Evolutionary conservation across 2,329 filamentous ascomycete species (phyloP), one percentile per base, ranked within the genome.

Genomic region (Didymella sp.): DNA sequence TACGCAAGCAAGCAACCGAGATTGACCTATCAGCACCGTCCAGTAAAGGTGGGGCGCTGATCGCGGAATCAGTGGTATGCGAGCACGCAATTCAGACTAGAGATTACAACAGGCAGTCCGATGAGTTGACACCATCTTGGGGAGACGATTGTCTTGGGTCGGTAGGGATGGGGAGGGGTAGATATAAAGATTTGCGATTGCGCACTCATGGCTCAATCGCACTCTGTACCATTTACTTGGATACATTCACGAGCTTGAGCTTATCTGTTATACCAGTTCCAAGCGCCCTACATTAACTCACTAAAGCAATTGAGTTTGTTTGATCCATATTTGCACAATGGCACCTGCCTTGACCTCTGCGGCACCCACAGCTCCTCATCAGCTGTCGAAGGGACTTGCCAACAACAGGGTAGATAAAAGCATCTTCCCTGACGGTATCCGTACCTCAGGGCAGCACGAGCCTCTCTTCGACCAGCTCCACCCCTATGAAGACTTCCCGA

Each of bases 391-490:
- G 30, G 64, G 71, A 13, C 70, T 68, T 33, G 33, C 50, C 12
- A 64, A 69, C 50, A 68, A 70, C 59, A 68, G 72, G 51, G 72
- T 78, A 30, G 78, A 78, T 28, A 74, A 74, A 43, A 72, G 77
- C 51, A 75, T 85, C 64, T 89, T 88, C 71, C 87, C 86, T 9
- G 86, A 89, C 67, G 86, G 87, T 9, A 79, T 88, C 67, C 87
- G 85, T 69, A 89, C 87, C 19, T 84, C 88, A 0, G 90, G 90
- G 35, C 90, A 94, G 72, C 88, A 90, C 64, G 80, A 84, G 22
- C 90, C 91, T 1, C 74, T 90, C 30, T 88, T 88, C 70, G 81
- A 87, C 28, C 77, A 82, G 8, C 76, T 94, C n/a, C 80, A 78
- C 45, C 84, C 89, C 0, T 94, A 91, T 73, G 80, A 83, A 0